Conservation (phyloP, 1,284 basidiomycete species). For the Ceratobasidium sp. region DNA sequence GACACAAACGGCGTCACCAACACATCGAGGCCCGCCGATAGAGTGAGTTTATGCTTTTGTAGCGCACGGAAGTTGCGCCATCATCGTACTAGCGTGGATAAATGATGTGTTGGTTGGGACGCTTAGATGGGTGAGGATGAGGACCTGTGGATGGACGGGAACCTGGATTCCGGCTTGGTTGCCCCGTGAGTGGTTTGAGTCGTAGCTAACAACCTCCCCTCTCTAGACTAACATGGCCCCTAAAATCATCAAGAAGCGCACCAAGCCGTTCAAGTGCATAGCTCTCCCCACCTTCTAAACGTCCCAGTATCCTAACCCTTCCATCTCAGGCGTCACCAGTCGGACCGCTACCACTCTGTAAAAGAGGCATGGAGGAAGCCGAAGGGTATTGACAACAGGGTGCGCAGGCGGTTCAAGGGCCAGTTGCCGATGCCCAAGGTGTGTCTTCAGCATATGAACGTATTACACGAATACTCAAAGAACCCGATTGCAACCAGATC, state of each 20-base stretch:
- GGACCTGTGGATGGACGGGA: slow-evolving; percentile 22
- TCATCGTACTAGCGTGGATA: not conserved
- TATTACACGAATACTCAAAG: slow-evolving; percentile 9
- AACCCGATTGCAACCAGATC: slow-evolving; percentile 60
- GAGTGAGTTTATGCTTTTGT: slow-evolving; percentile 17
- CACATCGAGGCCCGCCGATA: slow-evolving; percentile 37
- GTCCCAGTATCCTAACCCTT: slow-evolving; percentile 48
- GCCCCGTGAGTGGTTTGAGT: slow-evolving; percentile 4
- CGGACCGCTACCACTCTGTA: slow-evolving; percentile 93
- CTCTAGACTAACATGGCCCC: slow-evolving; percentile 67
- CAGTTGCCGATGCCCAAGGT: slow-evolving; percentile 95
- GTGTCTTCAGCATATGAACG: slow-evolving; percentile 51
- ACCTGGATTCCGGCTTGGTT: not conserved
- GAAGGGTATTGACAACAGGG: slow-evolving; percentile 97
- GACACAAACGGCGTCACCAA: slow-evolving; percentile 35
- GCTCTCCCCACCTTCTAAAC: slow-evolving; percentile 15
- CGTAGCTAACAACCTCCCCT: slow-evolving; percentile 3
- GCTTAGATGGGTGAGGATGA: slow-evolving; percentile 1
- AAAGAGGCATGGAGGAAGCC: slow-evolving; percentile 99
- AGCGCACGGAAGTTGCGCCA: not conserved
- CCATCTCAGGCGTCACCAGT: slow-evolving; percentile 88
- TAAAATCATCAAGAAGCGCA: slow-evolving; percentile 96
- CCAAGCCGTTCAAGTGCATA: slow-evolving; percentile 90
- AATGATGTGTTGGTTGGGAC: too few relatives aligned
- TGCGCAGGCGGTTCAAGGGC: slow-evolving; percentile 95